Base-by-base conservation (phyloP, 306 rosid species). In the Vigna trinervia region DNA sequence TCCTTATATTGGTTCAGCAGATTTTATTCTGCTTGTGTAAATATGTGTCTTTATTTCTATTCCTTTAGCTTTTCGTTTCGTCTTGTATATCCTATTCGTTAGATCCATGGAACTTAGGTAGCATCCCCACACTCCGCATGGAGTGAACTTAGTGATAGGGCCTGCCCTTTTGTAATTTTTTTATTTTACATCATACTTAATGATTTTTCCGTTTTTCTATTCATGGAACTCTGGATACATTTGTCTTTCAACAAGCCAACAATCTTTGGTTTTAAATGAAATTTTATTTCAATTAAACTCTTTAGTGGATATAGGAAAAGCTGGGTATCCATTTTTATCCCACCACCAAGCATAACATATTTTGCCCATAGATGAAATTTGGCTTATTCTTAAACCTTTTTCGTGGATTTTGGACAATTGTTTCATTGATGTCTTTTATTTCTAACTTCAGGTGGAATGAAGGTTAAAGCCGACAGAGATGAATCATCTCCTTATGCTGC, bases 401-500 rank as follows among this genome's bases (percentile, higher is more conserved):
- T 30, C 5, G 45, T 34, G 14, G 14, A 30, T 52, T 14, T 15
- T 0, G 46, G 1, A 23, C 8, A 39, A 63, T 2, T 66, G 52
- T 10, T 1, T 17, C 9, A 38, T 68, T 39, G 6, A 8, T 61
- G 20, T 1, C 5, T 52, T 39, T 32, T 50, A 46, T 26, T 14
- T 3, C 1, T 0, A 50, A 30, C 39, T 57, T 67, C 67, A 93
- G 97, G 97, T 78, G 98, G 98, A n/a, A 93, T 93, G 98, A 93
- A 93, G 90, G 98, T 93, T 64, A 93, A 93, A 56, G 98, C 97
- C 11, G 97, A 91, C 73, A 84, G 97, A 72, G 98, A 93, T 69
- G 98, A 93, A 69, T 93, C 98, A 5, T 91, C 97, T 4, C 98
- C 98, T 0, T 93, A 93, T 76, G 98, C 96, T 8, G 97, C 98